Base-by-base conservation (phyloP, 441 rosid species). In the Erodium trifolium region DNA sequence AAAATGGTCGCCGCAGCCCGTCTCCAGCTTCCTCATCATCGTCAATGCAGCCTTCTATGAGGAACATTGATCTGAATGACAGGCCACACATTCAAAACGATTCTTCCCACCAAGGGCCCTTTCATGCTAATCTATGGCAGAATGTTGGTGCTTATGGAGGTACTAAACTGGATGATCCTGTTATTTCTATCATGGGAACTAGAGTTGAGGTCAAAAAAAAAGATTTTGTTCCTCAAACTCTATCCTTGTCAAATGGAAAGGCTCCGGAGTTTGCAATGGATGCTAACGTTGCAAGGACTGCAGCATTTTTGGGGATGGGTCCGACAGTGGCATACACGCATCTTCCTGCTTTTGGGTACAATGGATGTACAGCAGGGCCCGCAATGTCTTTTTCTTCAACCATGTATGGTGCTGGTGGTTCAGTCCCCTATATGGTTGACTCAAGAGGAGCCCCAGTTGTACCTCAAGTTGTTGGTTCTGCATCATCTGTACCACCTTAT, bases 11-110 rank as follows among this genome's bases (percentile, higher is more conserved):
- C 77, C 82, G 80, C 65, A 88, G 84, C 71, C 92, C 87, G 31
- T 86, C 97, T 60, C 91, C 91, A 63, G 87, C 86, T 64, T 87
- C 96, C 31, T 84, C 96, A 8, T 86, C 91, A 9, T 91, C 97
- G 11, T 81, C 88, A 16, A 72, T 80, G 87, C 97, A 81, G 82
- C 92, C 83, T 60, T 78, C 80, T 31, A 70, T 80, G 68, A 88
- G 91, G 82, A 95, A 88, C 81, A 82, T 95, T 67, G 96, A 95
- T 85, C 82, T 95, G 86, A 95, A 95, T 75, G 97, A 95, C 74
- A 81, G 86, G 63, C 98, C 99, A 16, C 73, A 71, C 69, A 70
- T 78, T 72, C 81, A 75, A 51, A 84, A 62, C n/a, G 88, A 86
- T 68, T 73, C 84, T 71, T 78, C 80, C 17, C 89, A 90, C 65